Evolutionary conservation across 1,139 yeast genomes (phyloP), one percentile per base, ranked within the genome.

Genomic region (Debaryomyces sp.): DNA sequence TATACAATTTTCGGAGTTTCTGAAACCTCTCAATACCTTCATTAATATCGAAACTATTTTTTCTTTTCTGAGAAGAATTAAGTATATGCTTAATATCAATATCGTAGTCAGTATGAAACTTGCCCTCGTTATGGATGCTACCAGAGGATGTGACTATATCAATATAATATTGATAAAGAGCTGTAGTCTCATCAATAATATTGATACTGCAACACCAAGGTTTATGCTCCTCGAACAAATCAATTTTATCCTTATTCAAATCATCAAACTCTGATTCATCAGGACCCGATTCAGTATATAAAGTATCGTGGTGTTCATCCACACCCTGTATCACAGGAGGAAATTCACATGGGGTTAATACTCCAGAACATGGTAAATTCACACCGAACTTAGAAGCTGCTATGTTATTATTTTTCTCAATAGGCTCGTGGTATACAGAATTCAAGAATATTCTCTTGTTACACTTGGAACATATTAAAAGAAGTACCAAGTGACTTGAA

Each of bases 401-500:
- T 2, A 30, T 18, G 7, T 15, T 6, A 10, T 39, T 48, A 36
- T 47, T 32, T 27, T 48, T 49, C 24, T 45, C 21, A 9, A 52
- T 45, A 7, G 54, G 50, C 8, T 37, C 41, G 32, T 46, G 50
- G 2, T 41, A 24, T 17, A 48, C 38, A 2, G 61, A 50, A 35
- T 63, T 62, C 35, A 73, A 51, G 47, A 71, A 71, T 5, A 70
- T 56, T 44, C 77, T 57, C 48, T 65, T 64, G 57, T 73, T 72
- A 51, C 80, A 75, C 51, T 66, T 67, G 41, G 61, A 50, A 56
- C 78, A 75, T 9, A 64, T 63, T 40, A 75, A 54, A n/a, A 71
- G 56, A 5, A 72, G 56, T 1, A 72, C 67, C 18, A 65, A 48
- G 15, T 64, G 63, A 13, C 59, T 46, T 7, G 67, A 55, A 52